Evolutionary conservation across 495 filamentous ascomycete species (phyloP), one percentile per base, ranked within the genome.

Genomic region (Neurospora hispaniola): DNA sequence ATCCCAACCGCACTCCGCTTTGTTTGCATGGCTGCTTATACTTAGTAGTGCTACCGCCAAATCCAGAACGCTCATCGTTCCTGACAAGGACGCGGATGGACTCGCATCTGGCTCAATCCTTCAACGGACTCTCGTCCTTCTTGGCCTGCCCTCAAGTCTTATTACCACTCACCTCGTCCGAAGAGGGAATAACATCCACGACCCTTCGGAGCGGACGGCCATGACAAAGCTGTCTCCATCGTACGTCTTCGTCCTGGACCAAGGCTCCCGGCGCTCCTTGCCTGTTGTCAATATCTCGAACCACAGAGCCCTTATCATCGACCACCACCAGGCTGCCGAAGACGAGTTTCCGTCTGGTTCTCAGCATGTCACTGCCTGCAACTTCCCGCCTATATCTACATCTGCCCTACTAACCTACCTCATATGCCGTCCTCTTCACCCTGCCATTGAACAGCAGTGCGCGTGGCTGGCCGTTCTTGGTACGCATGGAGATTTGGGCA

Each of bases 11-110:
- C 43, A 43, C 18, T 43, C 44, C 42, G 73, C 35, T 72, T 11
- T 10, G 23, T 70, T 43, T 20, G 4, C 12, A 75, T 75, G n/a
- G 62, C 78, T 71, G 71, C 73, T 41, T 70, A 40, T 70, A 4
- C 16, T 59, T 35, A 35, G 12, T 23, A 76, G 74, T 62, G 75
- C 70, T 4, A 42, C 74, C 2, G 74, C 80, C 16, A 75, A 77
- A 69, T 74, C 80, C 71, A 75, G 73, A 68, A 81, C 78, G 0
- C 79, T 90, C 59, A 84, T 90, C 35, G 81, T 88, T 3, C 89
- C 89, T 5, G 89, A 90, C 77, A 89, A 89, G 73, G 89, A 90
- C 76, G 86, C 86, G 27, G 89, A 90, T 78, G 89, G 89, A 6
- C 80, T 90, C 18, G 82, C 83, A 46, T 84, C 89, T 2, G 89